Base-by-base conservation (phyloP, 2,329 filamentous ascomycete genomes). In the Metarhizium robertsii region DNA sequence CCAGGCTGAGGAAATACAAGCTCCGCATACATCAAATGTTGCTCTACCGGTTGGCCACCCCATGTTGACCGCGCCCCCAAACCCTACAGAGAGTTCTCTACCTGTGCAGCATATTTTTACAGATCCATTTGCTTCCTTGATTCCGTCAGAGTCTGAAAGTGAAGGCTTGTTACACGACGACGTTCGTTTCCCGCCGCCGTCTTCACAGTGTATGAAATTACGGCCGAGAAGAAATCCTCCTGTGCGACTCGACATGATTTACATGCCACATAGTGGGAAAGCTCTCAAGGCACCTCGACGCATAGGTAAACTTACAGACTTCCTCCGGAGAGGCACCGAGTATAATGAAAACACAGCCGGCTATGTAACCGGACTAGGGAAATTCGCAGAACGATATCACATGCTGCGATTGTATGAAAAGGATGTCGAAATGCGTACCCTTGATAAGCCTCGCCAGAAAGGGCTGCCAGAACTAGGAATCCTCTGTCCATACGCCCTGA, bases 331-430 rank as follows among this genome's bases (percentile, higher is more conserved):
- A 32, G 53, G 55, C 1, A 25, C 36, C 3, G 61, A 61, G 38
- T 57, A 54, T 53, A 64, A 65, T 14, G 16, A 51, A 14, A 56
- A 55, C 11, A 42, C 32, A n/a, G 32, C 46, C 2, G 50, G 14
- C n/a, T 40, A 50, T 10, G 36, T 48, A 20, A 47, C 53, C 2
- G 51, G 43, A 14, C 5, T 53, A 48, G 54, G 32, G 50, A 43
- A 38, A 49, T 48, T 59, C 16, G 55, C 60, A 7, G 60, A 60
- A 50, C 59, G 62, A 14, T 64, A 69, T 50, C 66, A 66, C 52
- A 65, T 82, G 34, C 61, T 83, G 29, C 75, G 79, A n/a, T 74
- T 75, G 10, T 77, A 75, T 58, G 70, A 73, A 56, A 72, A 73
- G 50, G 76, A 78, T 36, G 59, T 80, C 30, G 79, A 81, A 63